These are phyloP conservation scores for Penicillium soppii DNA, from an alignment of 495 filamentous ascomycete species.

Conservation along the genomic window DNA sequence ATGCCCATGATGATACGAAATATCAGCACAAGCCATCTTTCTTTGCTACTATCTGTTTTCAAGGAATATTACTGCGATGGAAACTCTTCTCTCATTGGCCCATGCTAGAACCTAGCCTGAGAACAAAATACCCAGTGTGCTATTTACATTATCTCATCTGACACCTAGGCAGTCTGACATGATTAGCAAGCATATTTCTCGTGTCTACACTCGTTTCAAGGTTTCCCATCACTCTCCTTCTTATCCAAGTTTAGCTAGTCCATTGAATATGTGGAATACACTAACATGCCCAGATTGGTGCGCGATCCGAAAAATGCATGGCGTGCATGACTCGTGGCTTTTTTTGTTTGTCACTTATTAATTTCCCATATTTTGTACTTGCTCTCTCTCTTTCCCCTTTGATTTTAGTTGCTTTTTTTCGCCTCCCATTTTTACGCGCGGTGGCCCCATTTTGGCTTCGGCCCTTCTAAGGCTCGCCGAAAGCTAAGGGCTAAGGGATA, in stretches of 20 bases:
- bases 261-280: background rate
- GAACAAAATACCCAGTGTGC: no score
- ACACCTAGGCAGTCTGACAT: background rate
- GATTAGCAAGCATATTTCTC: background rate
- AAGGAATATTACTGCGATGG: conserved; percentile 10
- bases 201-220: background rate
- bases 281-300: conserved; percentile 3
- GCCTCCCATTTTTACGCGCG: background rate
- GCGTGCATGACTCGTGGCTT: conserved; percentile 25
- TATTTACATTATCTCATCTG: no score
- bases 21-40: no score
- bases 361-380: background rate
- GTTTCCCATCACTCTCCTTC: background rate
- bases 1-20: conserved; percentile 2
- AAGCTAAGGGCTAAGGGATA: background rate
- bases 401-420: background rate
- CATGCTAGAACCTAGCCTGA: background rate
- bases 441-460: conserved; percentile 3
- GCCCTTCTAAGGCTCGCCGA: background rate
- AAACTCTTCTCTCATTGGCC: background rate
- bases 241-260: background rate
- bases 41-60: background rate
- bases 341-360: background rate
- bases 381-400: background rate
- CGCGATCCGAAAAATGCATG: conserved; percentile 16